phyloP scores from a whole-genome alignment of 345 rosid genomes.

The Cardamine chenopodiifolia region DNA sequence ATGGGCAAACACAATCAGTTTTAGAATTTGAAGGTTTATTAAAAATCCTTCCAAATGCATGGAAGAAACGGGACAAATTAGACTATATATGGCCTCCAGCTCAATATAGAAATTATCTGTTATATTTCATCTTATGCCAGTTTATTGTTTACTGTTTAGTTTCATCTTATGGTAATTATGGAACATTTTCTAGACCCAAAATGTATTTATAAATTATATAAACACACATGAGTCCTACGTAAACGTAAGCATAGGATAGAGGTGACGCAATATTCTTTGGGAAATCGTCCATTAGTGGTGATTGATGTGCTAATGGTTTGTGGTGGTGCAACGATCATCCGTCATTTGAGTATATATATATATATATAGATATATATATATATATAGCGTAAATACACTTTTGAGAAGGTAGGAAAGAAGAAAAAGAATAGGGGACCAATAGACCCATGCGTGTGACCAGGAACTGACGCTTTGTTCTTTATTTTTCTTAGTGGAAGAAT shows the following conservation, averaged over 20 bases:
- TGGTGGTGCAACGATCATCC: slow-evolving; percentile 21
- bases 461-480: slow-evolving; percentile 30
- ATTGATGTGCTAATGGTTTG: slow-evolving; percentile 28
- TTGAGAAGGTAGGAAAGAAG: slow-evolving; percentile 28
- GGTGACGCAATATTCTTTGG: slow-evolving; percentile 30
- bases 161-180: neutral
- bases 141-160: neutral
- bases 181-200: neutral
- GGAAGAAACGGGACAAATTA: neutral
- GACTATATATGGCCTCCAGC: neutral
- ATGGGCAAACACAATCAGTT: neutral
- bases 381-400: neutral
- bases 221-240: neutral
- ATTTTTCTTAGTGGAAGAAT: slow-evolving; percentile 28
- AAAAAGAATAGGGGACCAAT: slow-evolving; percentile 39
- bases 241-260: slow-evolving; percentile 25
- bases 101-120: no score
- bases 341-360: neutral
- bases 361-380: neutral
- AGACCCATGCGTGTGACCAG: slow-evolving; percentile 39
- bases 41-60: neutral
- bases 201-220: neutral
- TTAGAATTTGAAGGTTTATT: neutral
- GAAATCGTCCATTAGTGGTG: slow-evolving; percentile 22
- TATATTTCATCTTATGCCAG: neutral